Evolutionary conservation across 345 rosid genomes (phyloP).

Genomic region (Physaria fendleri): DNA sequence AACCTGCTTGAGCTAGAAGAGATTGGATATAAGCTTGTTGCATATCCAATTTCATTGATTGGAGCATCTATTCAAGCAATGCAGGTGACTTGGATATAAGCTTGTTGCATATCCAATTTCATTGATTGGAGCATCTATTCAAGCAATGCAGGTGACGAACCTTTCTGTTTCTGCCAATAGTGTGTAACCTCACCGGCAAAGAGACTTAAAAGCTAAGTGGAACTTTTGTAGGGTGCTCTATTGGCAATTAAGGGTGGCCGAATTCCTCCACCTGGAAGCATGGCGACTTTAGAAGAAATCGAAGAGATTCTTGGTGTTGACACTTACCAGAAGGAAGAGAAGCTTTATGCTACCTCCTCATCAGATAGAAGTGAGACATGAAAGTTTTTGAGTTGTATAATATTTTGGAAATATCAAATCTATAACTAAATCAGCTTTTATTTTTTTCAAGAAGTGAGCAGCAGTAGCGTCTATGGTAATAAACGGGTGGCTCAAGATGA

Average conservation of each 20-base stretch:
- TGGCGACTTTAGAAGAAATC: constrained; percentile 75
- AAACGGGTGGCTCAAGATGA: constrained; percentile 49
- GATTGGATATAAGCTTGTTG: constrained; percentile 79
- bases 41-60: constrained; percentile 73
- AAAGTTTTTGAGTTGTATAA: neutral
- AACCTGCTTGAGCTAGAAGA: constrained; percentile 75
- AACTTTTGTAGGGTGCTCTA: constrained; percentile 56
- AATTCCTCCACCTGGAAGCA: constrained; percentile 88
- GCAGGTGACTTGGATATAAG: constrained; percentile 90
- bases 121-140: constrained; percentile 78
- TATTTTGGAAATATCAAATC: constrained; percentile 22
- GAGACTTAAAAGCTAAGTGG: constrained; percentile 5
- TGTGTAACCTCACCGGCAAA: neutral
- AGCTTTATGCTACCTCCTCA: constrained; percentile 44
- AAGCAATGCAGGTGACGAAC: constrained; percentile 78
- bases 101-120: constrained; percentile 79
- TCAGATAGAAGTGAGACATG: constrained; percentile 44
- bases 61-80: constrained; percentile 87
- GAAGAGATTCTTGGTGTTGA: constrained; percentile 72
- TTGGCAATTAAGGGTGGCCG: constrained; percentile 80
- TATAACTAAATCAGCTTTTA: neutral
- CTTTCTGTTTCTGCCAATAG: neutral
- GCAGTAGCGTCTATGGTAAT: constrained; percentile 37
- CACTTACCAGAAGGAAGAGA: constrained; percentile 69
- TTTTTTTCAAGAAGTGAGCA: constrained; percentile 30